phyloP scores from a whole-genome alignment of 441 rosid species.

The Mallotus repandus region DNA sequence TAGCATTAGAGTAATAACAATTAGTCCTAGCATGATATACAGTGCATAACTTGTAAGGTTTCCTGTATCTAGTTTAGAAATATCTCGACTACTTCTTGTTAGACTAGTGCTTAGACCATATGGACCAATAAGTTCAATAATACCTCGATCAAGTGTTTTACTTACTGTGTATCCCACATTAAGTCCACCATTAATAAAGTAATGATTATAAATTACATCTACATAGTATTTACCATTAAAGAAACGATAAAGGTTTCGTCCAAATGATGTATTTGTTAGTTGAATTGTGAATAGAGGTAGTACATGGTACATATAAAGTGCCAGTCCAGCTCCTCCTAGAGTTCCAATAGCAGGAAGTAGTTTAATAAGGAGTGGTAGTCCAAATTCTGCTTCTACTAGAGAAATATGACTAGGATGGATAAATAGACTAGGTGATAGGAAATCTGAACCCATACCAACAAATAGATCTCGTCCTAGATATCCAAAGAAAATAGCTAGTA shows the following conservation, averaged over 20 bases:
- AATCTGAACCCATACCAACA: not conserved
- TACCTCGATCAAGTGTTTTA: not conserved
- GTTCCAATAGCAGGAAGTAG: not conserved
- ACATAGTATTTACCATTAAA: not conserved
- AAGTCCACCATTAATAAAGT: not conserved
- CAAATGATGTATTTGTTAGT: no score
- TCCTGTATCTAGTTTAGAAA: no score
- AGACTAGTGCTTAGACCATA: no score
- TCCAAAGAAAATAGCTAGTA: not conserved
- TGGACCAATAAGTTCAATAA: not conserved
- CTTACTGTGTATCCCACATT: not conserved
- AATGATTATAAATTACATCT: not conserved
- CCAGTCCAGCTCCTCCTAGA: not conserved
- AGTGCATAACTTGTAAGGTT: not conserved
- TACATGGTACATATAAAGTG: not conserved
- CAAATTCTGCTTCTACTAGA: not conserved
- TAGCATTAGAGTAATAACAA: not conserved
- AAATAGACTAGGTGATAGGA: not conserved
- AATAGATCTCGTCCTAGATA: not conserved
- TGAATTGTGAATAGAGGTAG: no score
- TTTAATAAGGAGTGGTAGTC: not conserved
- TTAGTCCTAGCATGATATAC: not conserved
- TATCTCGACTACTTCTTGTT: no score
- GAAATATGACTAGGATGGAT: not conserved
- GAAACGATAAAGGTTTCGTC: no score